Evolutionary conservation across 1,284 basidiomycete species (phyloP).

Genomic region (Ustanciosporium gigantosporum): DNA sequence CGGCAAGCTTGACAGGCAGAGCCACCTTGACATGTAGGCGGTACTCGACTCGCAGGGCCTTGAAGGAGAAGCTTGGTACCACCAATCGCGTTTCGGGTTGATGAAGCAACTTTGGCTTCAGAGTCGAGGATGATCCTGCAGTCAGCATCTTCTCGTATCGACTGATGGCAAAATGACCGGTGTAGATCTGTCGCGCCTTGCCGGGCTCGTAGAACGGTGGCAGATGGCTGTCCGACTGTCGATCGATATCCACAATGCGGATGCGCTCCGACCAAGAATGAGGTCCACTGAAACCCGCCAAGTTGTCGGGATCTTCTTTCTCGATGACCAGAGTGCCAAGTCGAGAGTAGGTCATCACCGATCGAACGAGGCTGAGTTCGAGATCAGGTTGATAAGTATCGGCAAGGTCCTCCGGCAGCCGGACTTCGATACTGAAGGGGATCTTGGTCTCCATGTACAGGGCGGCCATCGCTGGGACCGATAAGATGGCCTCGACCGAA

Average conservation of each 20-base stretch:
- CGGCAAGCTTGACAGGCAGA: not conserved
- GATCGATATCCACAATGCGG: slow-evolving; percentile 33
- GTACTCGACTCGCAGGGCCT: slow-evolving; percentile 35
- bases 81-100: slow-evolving; percentile 29
- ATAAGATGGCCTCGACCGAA: slow-evolving; percentile 33
- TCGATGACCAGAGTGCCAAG: slow-evolving; percentile 39
- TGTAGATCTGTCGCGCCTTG: slow-evolving; percentile 23
- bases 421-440: slow-evolving; percentile 37
- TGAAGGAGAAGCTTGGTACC: slow-evolving; percentile 39
- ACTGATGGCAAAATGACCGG: slow-evolving; percentile 35
- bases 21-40: slow-evolving; percentile 26
- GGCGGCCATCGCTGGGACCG: slow-evolving; percentile 38
- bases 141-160: slow-evolving; percentile 41
- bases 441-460: slow-evolving; percentile 45
- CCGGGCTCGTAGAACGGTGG: slow-evolving; percentile 37
- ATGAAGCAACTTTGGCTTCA: slow-evolving; percentile 22
- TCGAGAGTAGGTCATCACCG: slow-evolving; percentile 40
- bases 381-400: slow-evolving; percentile 17
- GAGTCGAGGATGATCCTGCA: slow-evolving; percentile 17
- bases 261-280: slow-evolving; percentile 40
- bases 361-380: slow-evolving; percentile 28
- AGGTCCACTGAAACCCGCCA: slow-evolving; percentile 28
- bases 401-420: slow-evolving; percentile 20
- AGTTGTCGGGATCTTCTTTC: slow-evolving; percentile 34
- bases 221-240: slow-evolving; percentile 28